Base-by-base conservation (phyloP, 2,329 filamentous ascomycete genomes). In the Fusarium brevicatenulatum region DNA sequence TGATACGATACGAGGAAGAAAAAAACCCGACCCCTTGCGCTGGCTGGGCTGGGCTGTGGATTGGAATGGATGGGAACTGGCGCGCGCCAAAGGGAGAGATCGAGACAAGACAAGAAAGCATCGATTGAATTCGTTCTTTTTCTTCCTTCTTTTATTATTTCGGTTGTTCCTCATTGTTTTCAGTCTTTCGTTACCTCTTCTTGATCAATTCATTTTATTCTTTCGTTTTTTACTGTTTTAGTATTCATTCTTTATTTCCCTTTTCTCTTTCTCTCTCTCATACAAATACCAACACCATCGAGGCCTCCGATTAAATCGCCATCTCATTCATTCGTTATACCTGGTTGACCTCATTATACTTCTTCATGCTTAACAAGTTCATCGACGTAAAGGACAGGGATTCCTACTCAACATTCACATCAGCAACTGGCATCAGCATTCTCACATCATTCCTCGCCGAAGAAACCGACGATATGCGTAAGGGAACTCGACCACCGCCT, bases 401-500 rank as follows among this genome's bases (percentile, higher is more conserved):
- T 74, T 74, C 68, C 59, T 72, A 54, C 60, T 71, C 65, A 25
- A 55, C 61, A 37, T 49, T 47, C 9, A 56, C 59, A 39, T 73
- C 71, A 54, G 67, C 70, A 56, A 73, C 71, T 30, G 66, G 71
- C 39, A 54, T 73, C 32, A 64, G 44, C 44, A 58, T 71, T 57
- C 55, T 72, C 49, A 54, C 64, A 44, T 52, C 50, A 52, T 49
- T 56, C 47, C 60, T 70, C 49, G 40, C 43, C 11, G 34, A 65
- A 54, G 61, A 66, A 28, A 64, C 42, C 55, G 54, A 73, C 68
- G 68, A 32, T 37, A 81, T 80, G 80, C 78, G 78, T 23, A 78
- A 79, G 49, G 73, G 76, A 46, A 76, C 69, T 40, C 78, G 79
- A 16, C 79, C 79, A 30, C 79, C 79, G 42, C 79, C 79, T 49